Evolutionary conservation across 768 basidiomycete species (phyloP).

Genomic region (Suillus paluster): DNA sequence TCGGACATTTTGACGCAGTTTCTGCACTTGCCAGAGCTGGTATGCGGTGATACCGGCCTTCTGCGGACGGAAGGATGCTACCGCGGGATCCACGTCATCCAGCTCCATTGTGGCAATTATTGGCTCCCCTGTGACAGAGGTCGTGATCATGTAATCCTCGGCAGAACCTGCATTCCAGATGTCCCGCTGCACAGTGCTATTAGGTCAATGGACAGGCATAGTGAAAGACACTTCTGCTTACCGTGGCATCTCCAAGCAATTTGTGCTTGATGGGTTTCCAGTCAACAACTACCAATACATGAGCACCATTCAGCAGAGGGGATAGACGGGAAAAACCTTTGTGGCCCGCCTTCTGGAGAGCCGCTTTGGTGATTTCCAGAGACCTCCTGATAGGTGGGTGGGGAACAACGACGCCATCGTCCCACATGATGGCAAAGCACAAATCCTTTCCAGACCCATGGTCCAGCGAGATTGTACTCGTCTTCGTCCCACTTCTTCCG

Average conservation of each 20-base stretch:
- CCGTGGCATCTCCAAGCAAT: constrained; percentile 46
- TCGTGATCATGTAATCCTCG: constrained; percentile 48
- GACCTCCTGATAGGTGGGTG: constrained; percentile 69
- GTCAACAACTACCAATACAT: constrained; percentile 57
- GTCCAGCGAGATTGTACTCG: too few relatives aligned
- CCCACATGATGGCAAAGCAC: too few relatives aligned
- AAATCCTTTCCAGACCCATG: too few relatives aligned
- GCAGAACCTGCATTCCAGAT: constrained; percentile 53
- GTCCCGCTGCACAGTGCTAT: constrained; percentile 27
- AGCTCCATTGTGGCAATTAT: constrained; percentile 51
- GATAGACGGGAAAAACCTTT: constrained; percentile 46
- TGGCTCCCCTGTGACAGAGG: constrained; percentile 55
- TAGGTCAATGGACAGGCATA: neutral
- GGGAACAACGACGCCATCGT: constrained; percentile 48
- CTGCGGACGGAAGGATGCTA: constrained; percentile 22
- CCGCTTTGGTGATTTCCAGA: constrained; percentile 56
- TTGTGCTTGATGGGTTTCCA: constrained; percentile 63
- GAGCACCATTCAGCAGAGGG: neutral
- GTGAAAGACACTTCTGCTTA: constrained; percentile 34
- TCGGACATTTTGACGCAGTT: constrained; percentile 47
- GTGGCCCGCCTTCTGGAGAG: constrained; percentile 65
- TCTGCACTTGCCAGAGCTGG: constrained; percentile 71
- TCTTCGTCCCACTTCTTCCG: too few relatives aligned
- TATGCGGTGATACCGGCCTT: constrained; percentile 50
- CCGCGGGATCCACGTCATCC: constrained; percentile 26